Conservation (phyloP, 2,329 filamentous ascomycete genomes). For the Alternaria gansuensis region DNA sequence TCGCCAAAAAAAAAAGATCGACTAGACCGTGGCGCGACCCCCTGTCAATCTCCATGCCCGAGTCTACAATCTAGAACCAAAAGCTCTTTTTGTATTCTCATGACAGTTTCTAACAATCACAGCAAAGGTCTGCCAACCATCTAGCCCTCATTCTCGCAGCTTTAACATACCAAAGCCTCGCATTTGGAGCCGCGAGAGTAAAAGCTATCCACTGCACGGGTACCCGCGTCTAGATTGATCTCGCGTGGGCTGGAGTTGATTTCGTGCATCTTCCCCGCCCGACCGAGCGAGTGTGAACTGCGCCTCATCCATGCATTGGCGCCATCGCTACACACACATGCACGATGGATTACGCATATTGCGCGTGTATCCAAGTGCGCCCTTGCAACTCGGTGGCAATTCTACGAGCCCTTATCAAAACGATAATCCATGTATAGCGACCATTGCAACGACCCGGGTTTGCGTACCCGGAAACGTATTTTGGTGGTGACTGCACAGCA, state of each 20-base stretch:
- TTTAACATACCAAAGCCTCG: background rate
- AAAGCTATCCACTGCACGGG: background rate
- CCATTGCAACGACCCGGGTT: background rate
- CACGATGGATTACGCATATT: background rate
- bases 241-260: background rate
- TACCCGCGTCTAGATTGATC: background rate
- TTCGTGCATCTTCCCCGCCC: slow-evolving; percentile 2
- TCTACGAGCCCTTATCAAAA: too few species aligned
- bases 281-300: background rate
- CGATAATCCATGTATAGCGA: background rate
- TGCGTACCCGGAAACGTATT: too few species aligned
- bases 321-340: background rate
- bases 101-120: background rate
- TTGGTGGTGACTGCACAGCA: too few species aligned
- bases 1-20: background rate
- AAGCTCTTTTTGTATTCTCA: background rate
- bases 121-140: background rate
- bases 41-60: background rate
- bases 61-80: background rate
- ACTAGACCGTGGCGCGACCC: background rate
- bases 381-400: background rate
- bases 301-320: background rate
- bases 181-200: background rate
- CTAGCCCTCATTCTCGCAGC: background rate
- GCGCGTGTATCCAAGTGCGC: background rate